Evolutionary conservation across 768 basidiomycete species (phyloP).

Genomic region (Pleurotus djamor): DNA sequence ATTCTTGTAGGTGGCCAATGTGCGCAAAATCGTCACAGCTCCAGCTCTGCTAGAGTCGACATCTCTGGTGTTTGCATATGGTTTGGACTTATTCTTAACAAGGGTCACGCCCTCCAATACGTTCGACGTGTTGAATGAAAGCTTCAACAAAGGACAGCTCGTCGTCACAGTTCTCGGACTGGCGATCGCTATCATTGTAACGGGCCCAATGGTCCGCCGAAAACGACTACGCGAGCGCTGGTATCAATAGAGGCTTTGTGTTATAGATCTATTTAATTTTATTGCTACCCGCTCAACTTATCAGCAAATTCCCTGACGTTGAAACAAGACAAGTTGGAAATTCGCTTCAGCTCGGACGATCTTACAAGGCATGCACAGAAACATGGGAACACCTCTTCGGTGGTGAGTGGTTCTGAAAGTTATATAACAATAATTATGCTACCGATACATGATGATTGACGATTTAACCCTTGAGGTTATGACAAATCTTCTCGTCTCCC

Average conservation of each 20-base stretch:
- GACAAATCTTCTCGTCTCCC: not conserved
- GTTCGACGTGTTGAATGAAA: constrained; percentile 90
- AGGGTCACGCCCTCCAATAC: constrained; percentile 84
- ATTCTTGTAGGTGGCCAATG: constrained; percentile 60
- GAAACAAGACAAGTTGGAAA: too few relatives aligned
- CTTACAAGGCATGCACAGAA: too few relatives aligned
- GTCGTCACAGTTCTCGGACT: constrained; percentile 78
- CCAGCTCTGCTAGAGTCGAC: constrained; percentile 92
- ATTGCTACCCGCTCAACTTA: too few relatives aligned
- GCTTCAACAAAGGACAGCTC: constrained; percentile 91
- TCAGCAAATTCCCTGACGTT: too few relatives aligned
- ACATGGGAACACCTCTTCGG: too few relatives aligned
- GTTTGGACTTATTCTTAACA: constrained; percentile 88
- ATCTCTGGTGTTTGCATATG: constrained; percentile 82
- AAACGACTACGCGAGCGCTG: constrained; percentile 70
- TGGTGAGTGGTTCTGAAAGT: too few relatives aligned
- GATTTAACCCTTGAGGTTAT: not conserved
- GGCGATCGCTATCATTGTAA: constrained; percentile 71
- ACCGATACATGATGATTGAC: too few relatives aligned
- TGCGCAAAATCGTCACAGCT: constrained; percentile 69
- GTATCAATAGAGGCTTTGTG: constrained; percentile 45
- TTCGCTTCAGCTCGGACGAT: too few relatives aligned
- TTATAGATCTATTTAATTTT: too few relatives aligned
- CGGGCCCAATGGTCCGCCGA: constrained; percentile 75
- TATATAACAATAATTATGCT: too few relatives aligned